phyloP scores from a whole-genome alignment of 768 basidiomycete species.

The Trichaptum fuscoviolaceum region DNA sequence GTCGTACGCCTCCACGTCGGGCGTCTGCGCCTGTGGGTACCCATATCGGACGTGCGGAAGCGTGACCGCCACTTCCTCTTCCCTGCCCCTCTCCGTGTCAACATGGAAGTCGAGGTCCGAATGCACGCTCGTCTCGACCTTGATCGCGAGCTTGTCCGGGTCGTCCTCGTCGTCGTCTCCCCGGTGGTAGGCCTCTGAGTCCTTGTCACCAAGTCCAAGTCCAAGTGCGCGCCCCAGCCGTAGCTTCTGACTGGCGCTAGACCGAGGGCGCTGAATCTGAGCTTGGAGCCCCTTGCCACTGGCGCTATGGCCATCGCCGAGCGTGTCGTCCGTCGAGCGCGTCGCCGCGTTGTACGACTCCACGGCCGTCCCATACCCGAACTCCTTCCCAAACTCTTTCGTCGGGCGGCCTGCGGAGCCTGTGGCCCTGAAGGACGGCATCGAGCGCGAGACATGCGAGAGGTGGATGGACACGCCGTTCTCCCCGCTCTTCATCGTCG shows the following conservation, averaged over 20 bases:
- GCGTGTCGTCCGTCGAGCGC: neutral
- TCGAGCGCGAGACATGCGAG: too few species aligned
- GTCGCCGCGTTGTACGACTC: neutral
- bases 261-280: neutral
- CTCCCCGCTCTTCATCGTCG: constrained; percentile 19
- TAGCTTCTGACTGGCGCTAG: neutral
- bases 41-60: neutral
- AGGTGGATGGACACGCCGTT: constrained; percentile 40
- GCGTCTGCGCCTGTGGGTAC: neutral
- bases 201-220: neutral
- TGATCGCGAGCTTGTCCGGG: neutral
- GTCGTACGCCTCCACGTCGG: neutral
- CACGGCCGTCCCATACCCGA: neutral
- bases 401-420: neutral
- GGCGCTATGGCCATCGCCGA: neutral
- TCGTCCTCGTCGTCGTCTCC: neutral
- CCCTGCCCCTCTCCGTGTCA: neutral
- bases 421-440: neutral
- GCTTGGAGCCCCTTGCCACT: neutral
- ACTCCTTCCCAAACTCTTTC: neutral
- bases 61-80: neutral
- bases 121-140: neutral
- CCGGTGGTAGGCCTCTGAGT: neutral
- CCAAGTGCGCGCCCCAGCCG: too few species aligned
- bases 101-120: neutral